Percentiles rank a stretch among this genome's conserved stretches.
These are phyloP conservation scores for Neophaeococcomyces mojaviensis DNA, from an alignment of 2,329 filamentous ascomycete species.

Conservation along the genomic window DNA sequence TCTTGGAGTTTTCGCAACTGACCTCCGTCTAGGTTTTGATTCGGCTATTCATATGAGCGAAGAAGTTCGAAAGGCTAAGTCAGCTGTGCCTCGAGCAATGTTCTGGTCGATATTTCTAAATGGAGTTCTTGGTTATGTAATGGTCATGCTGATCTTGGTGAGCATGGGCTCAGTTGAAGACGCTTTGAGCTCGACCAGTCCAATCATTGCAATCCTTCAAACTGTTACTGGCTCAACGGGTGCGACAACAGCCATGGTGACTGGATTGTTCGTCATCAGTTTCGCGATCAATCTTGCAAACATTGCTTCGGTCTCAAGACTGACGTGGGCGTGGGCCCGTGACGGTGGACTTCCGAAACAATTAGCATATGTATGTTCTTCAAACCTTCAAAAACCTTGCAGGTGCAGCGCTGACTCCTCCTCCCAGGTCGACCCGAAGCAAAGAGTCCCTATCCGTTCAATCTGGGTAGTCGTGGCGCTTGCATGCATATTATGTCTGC, in stretches of 20 bases:
- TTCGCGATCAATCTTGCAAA: conserved; percentile 32
- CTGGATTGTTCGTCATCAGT: conserved; percentile 10
- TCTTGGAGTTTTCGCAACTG: too few species aligned
- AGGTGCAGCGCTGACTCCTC: too few species aligned
- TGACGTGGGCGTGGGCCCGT: conserved; percentile 42
- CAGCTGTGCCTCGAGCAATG: conserved; percentile 28
- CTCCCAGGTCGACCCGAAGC: conserved; percentile 28
- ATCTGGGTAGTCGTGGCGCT: conserved; percentile 30
- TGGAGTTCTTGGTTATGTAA: conserved; percentile 27
- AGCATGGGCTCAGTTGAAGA: conserved; percentile 24
- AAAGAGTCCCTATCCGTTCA: conserved; percentile 32
- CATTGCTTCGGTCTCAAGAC: conserved; percentile 39
- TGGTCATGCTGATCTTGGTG: conserved; percentile 30
- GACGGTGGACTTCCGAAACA: conserved; percentile 34
- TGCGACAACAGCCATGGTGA: conserved; percentile 21
- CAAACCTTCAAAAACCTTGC: too few species aligned
- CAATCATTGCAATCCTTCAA: too few species aligned
- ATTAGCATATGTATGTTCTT: too few species aligned
- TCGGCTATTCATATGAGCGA: conserved; percentile 27
- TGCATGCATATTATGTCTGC: conserved; percentile 19
- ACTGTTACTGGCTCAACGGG: conserved; percentile 21
- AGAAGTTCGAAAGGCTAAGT: conserved; percentile 29
- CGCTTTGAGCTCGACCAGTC: too few species aligned
- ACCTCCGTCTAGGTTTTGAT: conserved; percentile 25
- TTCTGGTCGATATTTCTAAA: conserved; percentile 27